phyloP scores from a whole-genome alignment of 2,329 filamentous ascomycete genomes.

The Alternaria arborescens region DNA sequence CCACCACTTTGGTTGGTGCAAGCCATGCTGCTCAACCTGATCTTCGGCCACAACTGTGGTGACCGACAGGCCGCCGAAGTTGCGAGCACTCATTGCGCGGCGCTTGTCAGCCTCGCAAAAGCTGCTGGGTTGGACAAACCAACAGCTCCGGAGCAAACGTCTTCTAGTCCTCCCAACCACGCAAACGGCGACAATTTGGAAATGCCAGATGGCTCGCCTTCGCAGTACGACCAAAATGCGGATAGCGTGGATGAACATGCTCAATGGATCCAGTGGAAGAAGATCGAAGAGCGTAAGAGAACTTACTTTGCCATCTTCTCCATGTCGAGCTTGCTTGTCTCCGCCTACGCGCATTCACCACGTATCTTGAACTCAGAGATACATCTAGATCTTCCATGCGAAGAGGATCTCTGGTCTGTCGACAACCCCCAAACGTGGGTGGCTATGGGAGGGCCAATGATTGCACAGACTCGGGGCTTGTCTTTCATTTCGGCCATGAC shows the following conservation, averaged over 20 bases:
- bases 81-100: conserved; percentile 89
- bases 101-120: conserved; percentile 87
- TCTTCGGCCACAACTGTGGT: conserved; percentile 93
- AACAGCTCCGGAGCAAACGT: conserved; percentile 31
- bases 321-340: conserved; percentile 88
- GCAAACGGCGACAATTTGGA: conserved; percentile 64
- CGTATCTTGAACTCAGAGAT: conserved; percentile 95
- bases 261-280: conserved; percentile 93
- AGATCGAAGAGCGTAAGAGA: conserved; percentile 87
- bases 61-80: conserved; percentile 92
- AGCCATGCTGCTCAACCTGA: conserved; percentile 94
- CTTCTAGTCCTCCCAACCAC: conserved; percentile 33
- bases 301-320: conserved; percentile 92
- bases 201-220: conserved; percentile 60
- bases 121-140: conserved; percentile 78
- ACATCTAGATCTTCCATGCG: conserved; percentile 85
- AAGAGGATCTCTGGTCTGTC: conserved; percentile 89
- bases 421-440: conserved; percentile 85
- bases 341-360: conserved; percentile 91
- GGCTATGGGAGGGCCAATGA: conserved; percentile 74
- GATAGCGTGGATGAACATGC: conserved; percentile 64
- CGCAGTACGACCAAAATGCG: conserved; percentile 52
- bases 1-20: conserved; percentile 94
- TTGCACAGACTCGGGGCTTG: conserved; percentile 73
- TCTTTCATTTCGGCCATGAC: conserved; percentile 85